Percentiles rank a stretch among this genome's conserved stretches.
phyloP scores from a whole-genome alignment of 78 protist species.

The Tieghemostelium lacteum region DNA sequence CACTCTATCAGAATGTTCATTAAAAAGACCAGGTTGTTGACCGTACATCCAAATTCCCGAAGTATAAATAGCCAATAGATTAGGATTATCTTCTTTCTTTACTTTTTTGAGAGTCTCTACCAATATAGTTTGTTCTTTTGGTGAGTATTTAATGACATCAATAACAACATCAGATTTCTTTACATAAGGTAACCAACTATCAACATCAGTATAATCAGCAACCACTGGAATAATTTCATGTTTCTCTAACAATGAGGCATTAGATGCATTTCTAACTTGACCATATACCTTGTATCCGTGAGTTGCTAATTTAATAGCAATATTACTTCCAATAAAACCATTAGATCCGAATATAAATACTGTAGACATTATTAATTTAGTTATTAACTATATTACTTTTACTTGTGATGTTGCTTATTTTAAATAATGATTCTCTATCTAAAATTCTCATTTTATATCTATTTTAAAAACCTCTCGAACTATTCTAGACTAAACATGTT shows the following conservation, averaged over 20 bases:
- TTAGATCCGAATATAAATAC: background rate
- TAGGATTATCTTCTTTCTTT: background rate
- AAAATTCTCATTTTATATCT: too few species aligned
- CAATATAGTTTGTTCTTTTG: background rate
- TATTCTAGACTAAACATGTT: too few species aligned
- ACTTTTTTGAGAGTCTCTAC: background rate
- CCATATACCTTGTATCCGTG: background rate
- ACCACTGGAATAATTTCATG: background rate
- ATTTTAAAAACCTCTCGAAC: too few species aligned
- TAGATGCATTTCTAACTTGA: background rate
- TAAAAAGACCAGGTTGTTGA: background rate
- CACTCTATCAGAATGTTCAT: background rate
- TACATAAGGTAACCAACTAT: constrained; percentile 1
- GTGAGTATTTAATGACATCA: background rate
- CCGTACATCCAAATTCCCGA: constrained; percentile 4
- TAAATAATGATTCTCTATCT: too few species aligned
- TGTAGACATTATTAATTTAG: background rate
- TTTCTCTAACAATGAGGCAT: background rate
- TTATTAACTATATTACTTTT: too few species aligned
- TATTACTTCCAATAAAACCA: background rate
- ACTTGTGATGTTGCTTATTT: background rate
- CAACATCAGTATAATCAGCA: background rate
- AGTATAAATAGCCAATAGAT: background rate
- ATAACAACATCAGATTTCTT: constrained; percentile 12
- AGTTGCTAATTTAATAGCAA: background rate